Percentiles rank a stretch among this genome's conserved stretches.
Evolutionary conservation across 2,329 filamentous ascomycete species (phyloP).

Genomic region (Ophiostoma angusticollis): DNA sequence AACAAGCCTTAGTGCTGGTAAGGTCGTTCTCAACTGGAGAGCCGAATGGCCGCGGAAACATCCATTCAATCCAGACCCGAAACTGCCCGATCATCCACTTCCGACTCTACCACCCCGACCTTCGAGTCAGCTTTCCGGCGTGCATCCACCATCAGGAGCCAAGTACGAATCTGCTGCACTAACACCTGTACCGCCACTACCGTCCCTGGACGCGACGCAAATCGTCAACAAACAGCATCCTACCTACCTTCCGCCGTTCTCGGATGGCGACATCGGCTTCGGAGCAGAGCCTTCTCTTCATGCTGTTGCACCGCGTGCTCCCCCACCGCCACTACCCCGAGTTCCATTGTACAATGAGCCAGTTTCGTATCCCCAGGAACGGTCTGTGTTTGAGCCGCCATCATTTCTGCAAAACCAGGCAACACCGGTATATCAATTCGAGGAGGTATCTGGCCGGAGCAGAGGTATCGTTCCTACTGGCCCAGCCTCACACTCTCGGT

Average conservation of each 20-base stretch:
- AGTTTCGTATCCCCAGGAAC: too few species aligned
- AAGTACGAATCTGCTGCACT: too few species aligned
- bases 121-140: background rate
- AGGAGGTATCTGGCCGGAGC: too few species aligned
- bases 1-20: conserved; percentile 53
- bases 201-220: conserved; percentile 11
- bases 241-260: too few species aligned
- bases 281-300: background rate
- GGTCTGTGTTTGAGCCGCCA: too few species aligned
- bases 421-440: too few species aligned
- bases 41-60: conserved; percentile 65
- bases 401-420: too few species aligned
- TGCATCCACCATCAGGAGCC: too few species aligned
- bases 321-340: conserved; percentile 5
- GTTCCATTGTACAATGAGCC: too few species aligned
- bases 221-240: background rate
- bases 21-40: conserved; percentile 64
- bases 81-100: conserved; percentile 17
- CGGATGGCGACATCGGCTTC: background rate
- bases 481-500: too few species aligned
- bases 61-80: conserved; percentile 56
- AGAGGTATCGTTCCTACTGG: too few species aligned
- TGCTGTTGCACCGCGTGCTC: background rate
- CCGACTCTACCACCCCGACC: conserved; percentile 1
- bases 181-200: background rate